Conservation (phyloP, 1,284 basidiomycete genomes). For the Irpex rosettiformis region DNA sequence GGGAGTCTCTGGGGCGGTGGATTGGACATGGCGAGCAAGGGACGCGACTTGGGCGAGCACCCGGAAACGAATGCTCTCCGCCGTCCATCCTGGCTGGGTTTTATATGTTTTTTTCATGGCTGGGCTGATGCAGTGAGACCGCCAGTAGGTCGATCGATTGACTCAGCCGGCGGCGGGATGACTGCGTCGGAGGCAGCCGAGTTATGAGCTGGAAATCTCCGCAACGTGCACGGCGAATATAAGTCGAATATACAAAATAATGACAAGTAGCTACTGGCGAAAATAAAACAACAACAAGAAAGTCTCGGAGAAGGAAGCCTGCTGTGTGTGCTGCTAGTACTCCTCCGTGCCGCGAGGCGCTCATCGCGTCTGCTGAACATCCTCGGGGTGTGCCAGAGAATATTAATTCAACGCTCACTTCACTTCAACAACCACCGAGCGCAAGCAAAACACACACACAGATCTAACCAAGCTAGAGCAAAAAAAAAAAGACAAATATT, state of each 20-base stretch:
- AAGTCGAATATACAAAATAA: background rate
- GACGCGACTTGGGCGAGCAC: constrained; percentile 8
- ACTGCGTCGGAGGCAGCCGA: constrained; percentile 10
- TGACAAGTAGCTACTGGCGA: background rate
- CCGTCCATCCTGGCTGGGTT: constrained; percentile 14
- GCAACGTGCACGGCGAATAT: background rate
- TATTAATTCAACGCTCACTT: background rate
- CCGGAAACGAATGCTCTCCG: constrained; percentile 7
- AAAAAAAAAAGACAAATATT: too few species aligned
- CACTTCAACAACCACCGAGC: too few species aligned
- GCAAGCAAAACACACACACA: background rate
- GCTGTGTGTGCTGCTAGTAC: too few species aligned
- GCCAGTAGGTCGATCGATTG: constrained; percentile 29
- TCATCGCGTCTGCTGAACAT: too few species aligned
- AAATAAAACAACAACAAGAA: background rate
- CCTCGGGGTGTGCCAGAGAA: background rate
- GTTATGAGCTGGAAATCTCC: constrained; percentile 4
- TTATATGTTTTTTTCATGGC: constrained; percentile 30
- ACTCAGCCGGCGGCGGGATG: constrained; percentile 18
- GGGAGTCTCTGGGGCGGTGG: constrained; percentile 30
- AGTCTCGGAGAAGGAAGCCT: too few species aligned
- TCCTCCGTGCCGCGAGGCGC: background rate
- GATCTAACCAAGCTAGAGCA: background rate
- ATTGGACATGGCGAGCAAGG: constrained; percentile 9
- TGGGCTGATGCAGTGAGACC: constrained; percentile 20